These are phyloP conservation scores for Prunus yedoensis DNA, from an alignment of 331 rosid genomes.

Conservation along the genomic window DNA sequence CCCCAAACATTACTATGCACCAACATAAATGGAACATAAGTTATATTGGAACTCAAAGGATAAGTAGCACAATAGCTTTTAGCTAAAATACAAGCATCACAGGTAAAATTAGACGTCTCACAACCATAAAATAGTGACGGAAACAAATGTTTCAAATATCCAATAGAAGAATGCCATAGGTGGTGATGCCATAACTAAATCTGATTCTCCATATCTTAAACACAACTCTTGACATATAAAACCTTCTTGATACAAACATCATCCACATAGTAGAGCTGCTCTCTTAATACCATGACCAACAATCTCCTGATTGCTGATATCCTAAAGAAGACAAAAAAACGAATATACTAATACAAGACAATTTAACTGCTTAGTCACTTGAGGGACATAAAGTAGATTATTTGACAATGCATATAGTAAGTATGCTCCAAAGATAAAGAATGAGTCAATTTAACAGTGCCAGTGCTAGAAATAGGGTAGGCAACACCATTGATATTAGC, in stretches of 20 bases:
- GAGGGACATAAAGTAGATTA: background rate
- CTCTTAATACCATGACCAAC: constrained; percentile 15
- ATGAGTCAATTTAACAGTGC: background rate
- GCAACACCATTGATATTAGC: background rate
- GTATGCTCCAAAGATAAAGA: background rate
- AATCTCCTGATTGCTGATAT: background rate
- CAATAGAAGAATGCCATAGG: background rate
- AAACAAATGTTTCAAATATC: background rate
- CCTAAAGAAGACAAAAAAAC: background rate
- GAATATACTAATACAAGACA: constrained; percentile 1
- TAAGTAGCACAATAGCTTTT: background rate
- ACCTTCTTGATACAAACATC: background rate
- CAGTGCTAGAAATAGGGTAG: background rate
- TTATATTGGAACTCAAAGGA: background rate
- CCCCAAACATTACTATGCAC: too few species aligned
- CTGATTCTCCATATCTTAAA: background rate
- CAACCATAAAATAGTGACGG: background rate
- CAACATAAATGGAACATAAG: background rate
- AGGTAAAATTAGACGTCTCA: background rate
- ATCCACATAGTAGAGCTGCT: background rate
- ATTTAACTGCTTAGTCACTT: constrained; percentile 4
- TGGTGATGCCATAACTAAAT: constrained; percentile 4
- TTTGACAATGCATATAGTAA: background rate
- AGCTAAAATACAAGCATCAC: background rate
- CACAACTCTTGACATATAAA: background rate